A percentile compares a stretch with the other conserved stretches of the same genome.
Conservation (phyloP, 345 rosid genomes). For the Pelargonium nanum region DNA sequence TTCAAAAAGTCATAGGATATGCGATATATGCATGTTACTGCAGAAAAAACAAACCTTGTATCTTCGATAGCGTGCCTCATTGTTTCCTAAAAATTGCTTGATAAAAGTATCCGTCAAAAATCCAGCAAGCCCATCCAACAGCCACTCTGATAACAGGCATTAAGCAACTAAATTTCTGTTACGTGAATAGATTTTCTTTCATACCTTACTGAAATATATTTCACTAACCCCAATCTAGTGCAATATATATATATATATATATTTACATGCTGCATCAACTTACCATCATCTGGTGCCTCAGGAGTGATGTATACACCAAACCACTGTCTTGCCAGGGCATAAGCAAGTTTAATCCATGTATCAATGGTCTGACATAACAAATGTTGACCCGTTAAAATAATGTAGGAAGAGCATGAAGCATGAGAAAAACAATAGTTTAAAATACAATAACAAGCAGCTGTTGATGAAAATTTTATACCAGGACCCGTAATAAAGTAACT, state of each 20-base stretch:
- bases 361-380: constrained; percentile 61
- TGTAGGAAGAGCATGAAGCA: constrained; percentile 6
- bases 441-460: too few species aligned
- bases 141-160: constrained; percentile 63
- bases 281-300: constrained; percentile 83
- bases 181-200: not conserved
- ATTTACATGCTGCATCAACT: too few species aligned
- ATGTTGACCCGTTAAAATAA: constrained; percentile 19
- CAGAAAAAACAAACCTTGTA: constrained; percentile 57
- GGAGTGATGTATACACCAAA: constrained; percentile 82
- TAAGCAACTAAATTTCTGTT: constrained; percentile 1
- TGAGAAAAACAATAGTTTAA: not conserved
- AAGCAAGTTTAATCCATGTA: constrained; percentile 79
- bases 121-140: constrained; percentile 93
- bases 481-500: too few species aligned
- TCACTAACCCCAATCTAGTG: not conserved
- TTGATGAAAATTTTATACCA: too few species aligned
- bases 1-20: not conserved
- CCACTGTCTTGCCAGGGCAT: constrained; percentile 95
- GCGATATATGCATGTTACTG: not conserved
- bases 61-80: constrained; percentile 86
- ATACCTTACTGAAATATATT: not conserved
- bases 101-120: constrained; percentile 80
- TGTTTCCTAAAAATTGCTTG: constrained; percentile 90
- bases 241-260: too few species aligned